phyloP scores from a whole-genome alignment of 768 basidiomycete species.

The Tulasnella sp. region DNA sequence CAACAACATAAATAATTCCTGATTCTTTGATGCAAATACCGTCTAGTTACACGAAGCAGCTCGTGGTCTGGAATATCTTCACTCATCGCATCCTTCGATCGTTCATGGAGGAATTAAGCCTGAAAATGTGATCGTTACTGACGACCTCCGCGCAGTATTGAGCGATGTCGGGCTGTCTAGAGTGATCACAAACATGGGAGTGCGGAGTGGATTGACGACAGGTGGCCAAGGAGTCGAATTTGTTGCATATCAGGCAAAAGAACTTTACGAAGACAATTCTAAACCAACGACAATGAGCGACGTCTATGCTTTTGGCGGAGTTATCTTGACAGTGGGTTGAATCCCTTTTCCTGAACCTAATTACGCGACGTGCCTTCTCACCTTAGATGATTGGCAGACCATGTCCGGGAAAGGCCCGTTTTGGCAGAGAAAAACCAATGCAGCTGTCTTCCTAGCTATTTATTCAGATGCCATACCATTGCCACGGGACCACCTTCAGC shows the following conservation, averaged over 20 bases:
- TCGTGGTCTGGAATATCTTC: not conserved
- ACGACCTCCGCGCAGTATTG: not conserved
- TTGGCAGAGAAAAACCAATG: too few species aligned
- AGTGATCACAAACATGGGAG: not conserved
- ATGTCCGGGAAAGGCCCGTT: conserved; percentile 9
- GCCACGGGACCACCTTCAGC: too few species aligned
- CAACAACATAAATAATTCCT: too few species aligned
- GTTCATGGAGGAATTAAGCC: not conserved
- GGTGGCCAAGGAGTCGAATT: not conserved
- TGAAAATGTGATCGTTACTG: not conserved
- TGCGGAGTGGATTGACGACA: not conserved
- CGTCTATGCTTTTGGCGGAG: not conserved
- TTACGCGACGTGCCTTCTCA: not conserved
- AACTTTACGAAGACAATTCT: not conserved
- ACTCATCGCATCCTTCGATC: not conserved
- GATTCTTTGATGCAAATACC: not conserved
- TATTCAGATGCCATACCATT: not conserved
- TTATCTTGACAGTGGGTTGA: not conserved
- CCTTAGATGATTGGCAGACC: not conserved
- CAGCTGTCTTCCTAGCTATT: not conserved
- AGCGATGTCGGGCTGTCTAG: not conserved
- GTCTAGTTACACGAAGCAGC: not conserved
- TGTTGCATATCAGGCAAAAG: not conserved
- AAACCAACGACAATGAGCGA: not conserved
- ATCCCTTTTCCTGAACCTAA: not conserved